phyloP scores from a whole-genome alignment of 116 monocot genomes.

The Cymodocea nodosa region DNA sequence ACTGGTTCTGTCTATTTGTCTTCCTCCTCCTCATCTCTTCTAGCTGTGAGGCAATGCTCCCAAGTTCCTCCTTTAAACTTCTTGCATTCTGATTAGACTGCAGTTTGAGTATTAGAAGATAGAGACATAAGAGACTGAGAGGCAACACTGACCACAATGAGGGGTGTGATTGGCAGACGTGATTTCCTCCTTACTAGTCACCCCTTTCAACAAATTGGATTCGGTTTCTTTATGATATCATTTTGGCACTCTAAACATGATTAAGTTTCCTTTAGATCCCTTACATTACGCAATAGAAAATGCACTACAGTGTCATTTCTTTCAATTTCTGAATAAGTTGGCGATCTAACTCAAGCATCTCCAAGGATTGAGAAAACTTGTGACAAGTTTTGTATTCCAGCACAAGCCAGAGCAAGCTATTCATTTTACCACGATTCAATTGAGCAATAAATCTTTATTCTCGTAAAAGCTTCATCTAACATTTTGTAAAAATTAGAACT shows the following conservation, averaged over 20 bases:
- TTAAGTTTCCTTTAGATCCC: too few species aligned
- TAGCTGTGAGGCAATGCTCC: constrained; percentile 40
- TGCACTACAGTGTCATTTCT: neutral
- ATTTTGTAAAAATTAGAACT: constrained; percentile 35
- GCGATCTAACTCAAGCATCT: neutral
- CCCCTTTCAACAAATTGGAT: neutral
- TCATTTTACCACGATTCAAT: too few species aligned
- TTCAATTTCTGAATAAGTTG: neutral
- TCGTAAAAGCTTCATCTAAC: constrained; percentile 31
- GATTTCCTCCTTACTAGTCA: neutral
- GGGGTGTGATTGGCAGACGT: neutral
- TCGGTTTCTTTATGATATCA: too few species aligned
- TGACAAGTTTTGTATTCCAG: too few species aligned
- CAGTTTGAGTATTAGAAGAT: neutral
- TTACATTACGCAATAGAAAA: too few species aligned
- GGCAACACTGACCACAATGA: neutral
- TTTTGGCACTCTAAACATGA: neutral
- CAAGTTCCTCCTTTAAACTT: constrained; percentile 59
- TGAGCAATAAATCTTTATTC: neutral
- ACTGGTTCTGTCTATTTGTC: constrained; percentile 52
- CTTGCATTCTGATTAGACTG: constrained; percentile 34
- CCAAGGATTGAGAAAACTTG: too few species aligned
- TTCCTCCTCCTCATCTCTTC: constrained; percentile 78
- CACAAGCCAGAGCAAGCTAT: neutral
- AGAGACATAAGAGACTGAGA: neutral